These are phyloP conservation scores for Hemisphaericaspora xylofermentans DNA, from an alignment of 1,139 yeast species.

Conservation along the genomic window DNA sequence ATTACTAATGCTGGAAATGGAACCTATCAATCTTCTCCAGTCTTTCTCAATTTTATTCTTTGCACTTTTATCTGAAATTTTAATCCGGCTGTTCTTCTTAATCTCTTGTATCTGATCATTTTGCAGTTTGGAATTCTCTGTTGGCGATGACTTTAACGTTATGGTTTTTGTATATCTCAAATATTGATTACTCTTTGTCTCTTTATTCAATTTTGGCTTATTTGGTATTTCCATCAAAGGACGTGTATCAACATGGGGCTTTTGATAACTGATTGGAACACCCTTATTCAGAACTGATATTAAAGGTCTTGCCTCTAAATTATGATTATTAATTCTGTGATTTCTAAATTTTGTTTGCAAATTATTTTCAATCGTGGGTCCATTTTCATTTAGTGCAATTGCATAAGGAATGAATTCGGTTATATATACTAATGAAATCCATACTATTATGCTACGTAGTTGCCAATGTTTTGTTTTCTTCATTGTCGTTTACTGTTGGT, in stretches of 20 bases:
- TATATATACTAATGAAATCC: neutral
- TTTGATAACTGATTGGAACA: slow-evolving; percentile 12
- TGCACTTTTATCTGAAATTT: no score
- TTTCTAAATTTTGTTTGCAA: neutral
- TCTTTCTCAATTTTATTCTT: no score
- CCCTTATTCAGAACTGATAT: slow-evolving; percentile 12
- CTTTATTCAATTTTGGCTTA: no score
- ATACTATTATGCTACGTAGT: neutral
- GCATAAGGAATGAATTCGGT: neutral
- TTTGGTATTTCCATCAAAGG: neutral
- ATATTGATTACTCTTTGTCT: no score
- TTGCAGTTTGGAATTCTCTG: no score
- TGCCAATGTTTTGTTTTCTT: neutral
- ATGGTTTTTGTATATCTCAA: no score
- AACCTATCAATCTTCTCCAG: no score
- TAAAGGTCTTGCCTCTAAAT: slow-evolving; percentile 10
- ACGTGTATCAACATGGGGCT: neutral
- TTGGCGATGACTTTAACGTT: no score
- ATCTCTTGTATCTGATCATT: no score
- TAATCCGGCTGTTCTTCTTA: no score
- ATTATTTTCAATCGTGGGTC: neutral
- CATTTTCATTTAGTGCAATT: no score
- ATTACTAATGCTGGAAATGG: no score
- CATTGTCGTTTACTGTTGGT: neutral
- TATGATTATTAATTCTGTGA: neutral